phyloP scores from a whole-genome alignment of 2,329 filamentous ascomycete species.

The Aureobasidium sp. region DNA sequence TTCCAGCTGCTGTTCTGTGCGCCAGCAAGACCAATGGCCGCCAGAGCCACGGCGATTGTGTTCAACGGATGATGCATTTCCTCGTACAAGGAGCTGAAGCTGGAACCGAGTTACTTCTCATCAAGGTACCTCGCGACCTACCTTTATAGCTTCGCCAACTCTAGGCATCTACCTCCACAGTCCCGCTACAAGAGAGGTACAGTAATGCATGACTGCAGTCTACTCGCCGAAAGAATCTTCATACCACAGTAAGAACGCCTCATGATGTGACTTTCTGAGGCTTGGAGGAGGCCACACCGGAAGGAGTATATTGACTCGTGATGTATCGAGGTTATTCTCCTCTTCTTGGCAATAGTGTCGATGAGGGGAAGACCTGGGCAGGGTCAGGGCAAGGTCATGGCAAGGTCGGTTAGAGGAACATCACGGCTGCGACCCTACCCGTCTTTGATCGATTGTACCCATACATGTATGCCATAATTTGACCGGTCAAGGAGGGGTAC shows the following conservation, averaged over 20 bases:
- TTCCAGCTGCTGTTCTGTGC: conserved; percentile 17
- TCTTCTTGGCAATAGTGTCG: not conserved
- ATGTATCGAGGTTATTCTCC: not conserved
- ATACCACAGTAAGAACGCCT: not conserved
- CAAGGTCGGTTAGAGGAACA: not conserved
- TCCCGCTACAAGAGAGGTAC: not conserved
- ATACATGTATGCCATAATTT: too few relatives aligned
- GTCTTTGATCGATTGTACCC: too few relatives aligned
- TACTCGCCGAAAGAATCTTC: not conserved
- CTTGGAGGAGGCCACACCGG: not conserved
- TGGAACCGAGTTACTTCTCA: not conserved
- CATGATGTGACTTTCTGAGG: not conserved
- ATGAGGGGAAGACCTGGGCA: not conserved
- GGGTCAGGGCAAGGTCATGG: not conserved
- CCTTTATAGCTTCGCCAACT: conserved; percentile 1
- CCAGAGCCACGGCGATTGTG: not conserved
- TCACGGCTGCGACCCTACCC: too few relatives aligned
- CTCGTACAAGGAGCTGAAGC: not conserved
- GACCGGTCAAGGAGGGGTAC: too few relatives aligned
- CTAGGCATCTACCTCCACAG: not conserved
- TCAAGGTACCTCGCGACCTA: not conserved
- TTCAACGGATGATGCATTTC: not conserved
- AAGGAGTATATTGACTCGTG: not conserved
- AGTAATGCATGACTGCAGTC: not conserved
- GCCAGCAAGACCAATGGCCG: not conserved